Evolutionary conservation across 2,329 filamentous ascomycete genomes (phyloP), one percentile per base, ranked within the genome.

Genomic region (Aspergillus awamori): DNA sequence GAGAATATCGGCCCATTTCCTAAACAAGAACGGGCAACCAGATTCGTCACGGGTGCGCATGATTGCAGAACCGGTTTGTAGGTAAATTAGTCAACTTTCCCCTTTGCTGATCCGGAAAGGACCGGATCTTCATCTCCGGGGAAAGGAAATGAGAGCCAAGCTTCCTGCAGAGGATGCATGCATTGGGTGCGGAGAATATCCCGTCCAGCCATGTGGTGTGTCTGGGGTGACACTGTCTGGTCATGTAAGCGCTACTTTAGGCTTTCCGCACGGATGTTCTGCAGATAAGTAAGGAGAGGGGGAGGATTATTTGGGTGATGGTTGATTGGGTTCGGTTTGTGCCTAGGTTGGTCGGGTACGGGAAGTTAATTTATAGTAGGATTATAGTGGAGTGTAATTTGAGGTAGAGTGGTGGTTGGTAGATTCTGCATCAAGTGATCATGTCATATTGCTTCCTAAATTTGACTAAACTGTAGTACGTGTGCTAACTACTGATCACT

Each of bases 11-110:
- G 60, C 28, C 60, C 58, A 20, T 15, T 20, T 47, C 57, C 47
- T 57, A 53, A 59, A 49, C 2, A n/a, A 28, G 15, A 51, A 36
- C 24, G 53, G 57, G 49, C 38, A 36, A 48, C 57, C 60, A 15
- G 17, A 63, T 63, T 57, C 60, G 58, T 63, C 60, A 63, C 60
- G 60, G 60, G 13, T 51, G 22, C 2, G 24, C 47, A 20, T 8
- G 10, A 26, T 2, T 22, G 48, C 10, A 26, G 13, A 5, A 26
- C 20, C 15, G n/a, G 33, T 39, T 33, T 36, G 10, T 36, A 13
- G 33, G 11, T 36, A 13, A 6, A 4, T 36, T 36, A 11, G 11
- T 36, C 13, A 5, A 13, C 33, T 36, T 4, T 36, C 33, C 33
- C 33, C 38, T 47, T 36, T 55, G 39, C 38, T 26, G 39, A 55